A percentile compares a stretch with the other conserved stretches of the same genome.
Evolutionary conservation across 2,329 filamentous ascomycete species (phyloP).

Genomic region (Colletotrichum zoysiae): DNA sequence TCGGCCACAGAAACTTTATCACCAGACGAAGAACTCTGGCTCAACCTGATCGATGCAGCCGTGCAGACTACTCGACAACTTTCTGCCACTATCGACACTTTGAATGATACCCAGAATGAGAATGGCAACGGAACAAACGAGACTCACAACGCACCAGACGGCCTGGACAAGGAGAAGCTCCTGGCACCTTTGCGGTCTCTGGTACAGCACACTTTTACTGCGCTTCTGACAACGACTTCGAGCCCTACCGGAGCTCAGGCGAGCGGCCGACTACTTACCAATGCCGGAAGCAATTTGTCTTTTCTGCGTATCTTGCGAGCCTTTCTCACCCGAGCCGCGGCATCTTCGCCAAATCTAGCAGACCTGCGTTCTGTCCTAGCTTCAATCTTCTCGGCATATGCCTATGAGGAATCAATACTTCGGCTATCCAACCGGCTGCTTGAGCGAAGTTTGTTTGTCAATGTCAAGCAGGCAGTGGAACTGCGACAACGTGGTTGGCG

Average conservation of each 20-base stretch:
- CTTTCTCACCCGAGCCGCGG: conserved; percentile 86
- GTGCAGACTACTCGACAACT: conserved; percentile 75
- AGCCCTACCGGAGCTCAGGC: conserved; percentile 52
- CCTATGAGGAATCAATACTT: conserved; percentile 93
- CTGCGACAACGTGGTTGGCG: conserved; percentile 90
- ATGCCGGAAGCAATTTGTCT: conserved; percentile 71
- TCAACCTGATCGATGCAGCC: conserved; percentile 70
- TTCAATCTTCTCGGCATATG: conserved; percentile 94
- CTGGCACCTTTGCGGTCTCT: conserved; percentile 78
- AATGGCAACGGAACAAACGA: conserved; percentile 44
- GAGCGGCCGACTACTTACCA: conserved; percentile 53
- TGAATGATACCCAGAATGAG: conserved; percentile 38
- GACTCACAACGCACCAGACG: conserved; percentile 44
- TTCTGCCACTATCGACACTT: conserved; percentile 65
- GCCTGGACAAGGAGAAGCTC: conserved; percentile 70
- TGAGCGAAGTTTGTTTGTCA: conserved; percentile 88
- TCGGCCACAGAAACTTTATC: conserved; percentile 59
- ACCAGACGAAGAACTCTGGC: conserved; percentile 69
- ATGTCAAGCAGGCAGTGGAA: conserved; percentile 79
- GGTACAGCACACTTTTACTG: conserved; percentile 92
- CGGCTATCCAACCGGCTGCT: conserved; percentile 87
- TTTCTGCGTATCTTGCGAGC: conserved; percentile 91
- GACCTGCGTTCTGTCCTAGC: conserved; percentile 87
- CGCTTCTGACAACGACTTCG: conserved; percentile 83
- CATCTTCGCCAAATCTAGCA: conserved; percentile 85